Base-by-base conservation (phyloP, 768 basidiomycete species). In the Collybia nuda region DNA sequence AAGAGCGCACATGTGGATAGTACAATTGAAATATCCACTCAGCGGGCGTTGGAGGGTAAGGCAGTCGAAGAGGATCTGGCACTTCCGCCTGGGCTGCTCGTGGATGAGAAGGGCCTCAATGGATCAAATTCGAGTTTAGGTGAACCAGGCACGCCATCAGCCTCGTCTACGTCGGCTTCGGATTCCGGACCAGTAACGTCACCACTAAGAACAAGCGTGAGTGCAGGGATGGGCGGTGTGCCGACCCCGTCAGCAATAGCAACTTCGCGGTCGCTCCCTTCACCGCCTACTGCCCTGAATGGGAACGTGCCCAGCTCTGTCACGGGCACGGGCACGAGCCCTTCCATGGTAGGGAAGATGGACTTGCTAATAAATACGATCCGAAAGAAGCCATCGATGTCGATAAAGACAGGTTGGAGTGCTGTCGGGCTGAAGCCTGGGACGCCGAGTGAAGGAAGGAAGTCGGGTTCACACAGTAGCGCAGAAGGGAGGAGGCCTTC, bases 341-440 rank as follows among this genome's bases (percentile, higher is more conserved):
- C 9, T 23, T 19, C 44, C 14, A 11, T 14, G 39, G 14, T 15
- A 58, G 48, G 42, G 61, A 56, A 32, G 59, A 48, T 28, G 65
- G 66, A 32, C 32, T 11, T 11, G 39, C 42, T 74, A 22, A 56
- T 71, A 36, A 59, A 60, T 40, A 62, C 65, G 26, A 53, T 74
- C 11, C 66, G 67, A 26, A 65, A 68, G 47, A 59, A 63, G 12
- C 67, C 74, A 3, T 72, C 73, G 4, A 59, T 64, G 41, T 63
- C 71, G 19, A 54, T 40, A 19, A 47, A 43, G 40, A 48, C 47
- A 28, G 46, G 44, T 14, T 11, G 21, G 22, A 8, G 2, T 23
- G 29, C 43, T 14, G 35, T 44, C 8, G n/a, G 42, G 9, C 43
- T 21, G 28, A 18, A 28, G 12, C 14, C 9, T 2, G 32, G 7